Conservation (phyloP, 805 yeast genomes). For the Hanseniaspora vineae region DNA sequence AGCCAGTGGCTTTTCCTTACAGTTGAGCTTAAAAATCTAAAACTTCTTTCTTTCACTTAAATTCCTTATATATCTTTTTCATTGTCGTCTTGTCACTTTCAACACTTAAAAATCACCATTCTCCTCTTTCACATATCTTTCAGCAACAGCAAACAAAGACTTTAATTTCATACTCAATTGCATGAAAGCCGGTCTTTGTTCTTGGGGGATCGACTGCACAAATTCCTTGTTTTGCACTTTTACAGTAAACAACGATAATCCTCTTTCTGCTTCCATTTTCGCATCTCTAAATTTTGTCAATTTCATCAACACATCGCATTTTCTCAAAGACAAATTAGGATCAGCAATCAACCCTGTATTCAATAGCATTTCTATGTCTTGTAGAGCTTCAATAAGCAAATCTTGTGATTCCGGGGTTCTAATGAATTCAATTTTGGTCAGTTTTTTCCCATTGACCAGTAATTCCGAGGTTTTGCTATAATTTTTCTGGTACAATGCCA, state of each 20-base stretch:
- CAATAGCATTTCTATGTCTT: constrained; percentile 56
- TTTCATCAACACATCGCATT: constrained; percentile 50
- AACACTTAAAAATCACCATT: not conserved
- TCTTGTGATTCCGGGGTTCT: not conserved
- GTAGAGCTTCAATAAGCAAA: constrained; percentile 35
- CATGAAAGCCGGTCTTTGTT: not conserved
- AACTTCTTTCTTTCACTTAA: too few relatives aligned
- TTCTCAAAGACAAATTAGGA: constrained; percentile 61
- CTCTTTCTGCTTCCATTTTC: constrained; percentile 58
- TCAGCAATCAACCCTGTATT: constrained; percentile 39
- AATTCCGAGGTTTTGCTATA: not conserved
- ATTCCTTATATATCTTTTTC: too few relatives aligned
- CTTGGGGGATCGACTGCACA: not conserved
- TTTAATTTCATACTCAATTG: not conserved
- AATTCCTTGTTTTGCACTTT: not conserved
- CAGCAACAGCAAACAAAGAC: not conserved
- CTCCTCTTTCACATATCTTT: not conserved
- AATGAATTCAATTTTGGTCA: constrained; percentile 1
- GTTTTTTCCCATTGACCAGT: constrained; percentile 33
- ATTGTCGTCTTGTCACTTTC: too few relatives aligned
- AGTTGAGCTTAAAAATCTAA: too few relatives aligned
- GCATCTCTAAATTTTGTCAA: constrained; percentile 53
- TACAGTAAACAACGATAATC: constrained; percentile 44
- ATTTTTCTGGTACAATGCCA: constrained; percentile 12
- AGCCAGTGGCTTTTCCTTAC: too few relatives aligned